Evolutionary conservation across 345 rosid genomes (phyloP).

Genomic region (Brassica juncea): DNA sequence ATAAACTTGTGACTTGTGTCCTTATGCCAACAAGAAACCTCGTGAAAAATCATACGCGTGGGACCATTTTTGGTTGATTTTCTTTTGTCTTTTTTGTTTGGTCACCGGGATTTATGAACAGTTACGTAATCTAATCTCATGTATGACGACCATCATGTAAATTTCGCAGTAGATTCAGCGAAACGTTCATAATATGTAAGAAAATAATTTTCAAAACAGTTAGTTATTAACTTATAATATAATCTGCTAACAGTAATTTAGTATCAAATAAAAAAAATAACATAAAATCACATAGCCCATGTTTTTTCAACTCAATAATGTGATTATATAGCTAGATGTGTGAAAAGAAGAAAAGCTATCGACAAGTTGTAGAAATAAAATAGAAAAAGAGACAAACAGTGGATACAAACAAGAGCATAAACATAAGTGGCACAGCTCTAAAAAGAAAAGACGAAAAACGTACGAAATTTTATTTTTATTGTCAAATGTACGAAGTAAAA

Average conservation of each 20-base stretch:
- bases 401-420: constrained; percentile 34
- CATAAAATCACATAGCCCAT: neutral
- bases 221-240: neutral
- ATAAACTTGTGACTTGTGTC: constrained; percentile 31
- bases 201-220: neutral
- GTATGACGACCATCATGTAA: constrained; percentile 16
- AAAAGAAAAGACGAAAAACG: constrained; percentile 28
- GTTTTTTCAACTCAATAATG: neutral
- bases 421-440: constrained; percentile 23
- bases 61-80: constrained; percentile 25
- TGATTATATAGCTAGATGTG: constrained; percentile 17
- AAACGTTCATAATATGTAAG: neutral
- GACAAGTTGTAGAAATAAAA: constrained; percentile 6
- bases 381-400: neutral
- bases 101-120: constrained; percentile 12
- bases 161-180: constrained; percentile 11
- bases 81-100: neutral
- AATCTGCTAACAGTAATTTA: neutral
- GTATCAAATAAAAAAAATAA: neutral
- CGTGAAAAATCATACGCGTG: constrained; percentile 31
- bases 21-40: constrained; percentile 23
- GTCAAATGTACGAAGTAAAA: constrained; percentile 9
- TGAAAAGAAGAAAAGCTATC: constrained; percentile 30
- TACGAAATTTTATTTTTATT: neutral
- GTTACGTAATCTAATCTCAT: neutral